Evolutionary conservation across 306 rosid genomes (phyloP).

Genomic region (Senna siamea): DNA sequence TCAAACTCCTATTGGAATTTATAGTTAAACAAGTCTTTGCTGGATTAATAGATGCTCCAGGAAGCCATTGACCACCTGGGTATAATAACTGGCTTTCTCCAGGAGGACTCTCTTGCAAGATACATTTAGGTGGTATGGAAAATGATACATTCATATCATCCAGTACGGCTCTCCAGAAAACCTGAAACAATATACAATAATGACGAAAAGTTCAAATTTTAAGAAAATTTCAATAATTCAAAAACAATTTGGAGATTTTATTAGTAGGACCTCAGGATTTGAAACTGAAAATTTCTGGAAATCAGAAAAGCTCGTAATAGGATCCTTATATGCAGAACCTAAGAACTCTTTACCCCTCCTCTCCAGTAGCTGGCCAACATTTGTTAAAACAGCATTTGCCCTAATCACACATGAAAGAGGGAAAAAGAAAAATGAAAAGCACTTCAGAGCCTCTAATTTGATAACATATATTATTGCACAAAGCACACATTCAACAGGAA

Average conservation of each 20-base stretch:
- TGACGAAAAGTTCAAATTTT: slow-evolving; percentile 19
- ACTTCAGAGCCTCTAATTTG: slow-evolving; percentile 18
- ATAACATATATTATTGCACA: slow-evolving; percentile 16
- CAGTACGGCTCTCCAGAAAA: slow-evolving; percentile 73
- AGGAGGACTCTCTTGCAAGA: slow-evolving; percentile 53
- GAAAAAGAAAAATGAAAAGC: not conserved
- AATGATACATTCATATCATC: slow-evolving; percentile 72
- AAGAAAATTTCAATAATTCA: slow-evolving; percentile 8
- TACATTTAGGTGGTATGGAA: slow-evolving; percentile 70
- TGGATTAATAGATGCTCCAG: slow-evolving; percentile 80
- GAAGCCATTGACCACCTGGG: slow-evolving; percentile 90
- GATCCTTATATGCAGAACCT: slow-evolving; percentile 81
- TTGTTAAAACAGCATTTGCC: slow-evolving; percentile 62
- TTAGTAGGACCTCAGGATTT: slow-evolving; percentile 67
- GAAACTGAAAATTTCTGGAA: slow-evolving; percentile 83
- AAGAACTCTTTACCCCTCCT: slow-evolving; percentile 72
- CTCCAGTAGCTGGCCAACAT: slow-evolving; percentile 72
- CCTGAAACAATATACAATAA: slow-evolving; percentile 53
- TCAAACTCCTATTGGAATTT: slow-evolving; percentile 62
- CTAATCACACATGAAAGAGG: slow-evolving; percentile 48
- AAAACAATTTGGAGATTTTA: slow-evolving; percentile 25
- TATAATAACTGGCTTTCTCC: slow-evolving; percentile 44
- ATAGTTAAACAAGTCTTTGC: slow-evolving; percentile 74
- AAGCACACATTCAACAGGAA: not conserved
- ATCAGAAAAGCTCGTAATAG: slow-evolving; percentile 73